phyloP scores from a whole-genome alignment of 176 grass and related monocot species.

The Aegilops bicornis region DNA sequence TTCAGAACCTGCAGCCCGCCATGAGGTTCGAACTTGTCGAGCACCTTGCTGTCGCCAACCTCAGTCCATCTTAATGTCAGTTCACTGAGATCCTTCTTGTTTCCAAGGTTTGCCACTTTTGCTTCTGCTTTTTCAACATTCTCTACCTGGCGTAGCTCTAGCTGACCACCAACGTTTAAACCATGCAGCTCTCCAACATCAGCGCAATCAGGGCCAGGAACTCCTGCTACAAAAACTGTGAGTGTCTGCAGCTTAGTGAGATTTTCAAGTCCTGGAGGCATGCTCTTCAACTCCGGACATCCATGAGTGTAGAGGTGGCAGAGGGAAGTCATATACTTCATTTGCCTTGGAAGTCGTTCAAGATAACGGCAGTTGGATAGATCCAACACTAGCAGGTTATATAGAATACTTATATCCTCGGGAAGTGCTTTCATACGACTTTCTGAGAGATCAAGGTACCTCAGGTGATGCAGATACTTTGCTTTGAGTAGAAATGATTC shows the following conservation, averaged over 20 bases:
- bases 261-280: background rate
- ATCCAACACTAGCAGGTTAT: background rate
- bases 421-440: background rate
- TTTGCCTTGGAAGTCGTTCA: background rate
- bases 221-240: background rate
- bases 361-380: rapidly evolving
- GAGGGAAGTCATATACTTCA: background rate
- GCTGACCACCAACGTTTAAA: background rate
- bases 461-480: background rate
- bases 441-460: background rate
- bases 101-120: background rate
- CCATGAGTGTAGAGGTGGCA: background rate
- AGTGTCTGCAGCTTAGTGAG: background rate
- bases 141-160: background rate
- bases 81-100: background rate
- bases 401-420: background rate
- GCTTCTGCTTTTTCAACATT: background rate
- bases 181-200: background rate
- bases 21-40: background rate
- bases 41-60: background rate
- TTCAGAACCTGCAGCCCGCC: background rate
- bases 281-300: rapidly evolving
- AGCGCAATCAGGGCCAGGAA: background rate
- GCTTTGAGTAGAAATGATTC: background rate
- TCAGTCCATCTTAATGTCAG: background rate